Base-by-base conservation (phyloP, 2,329 filamentous ascomycete species). In the Colletotrichum cereale region DNA sequence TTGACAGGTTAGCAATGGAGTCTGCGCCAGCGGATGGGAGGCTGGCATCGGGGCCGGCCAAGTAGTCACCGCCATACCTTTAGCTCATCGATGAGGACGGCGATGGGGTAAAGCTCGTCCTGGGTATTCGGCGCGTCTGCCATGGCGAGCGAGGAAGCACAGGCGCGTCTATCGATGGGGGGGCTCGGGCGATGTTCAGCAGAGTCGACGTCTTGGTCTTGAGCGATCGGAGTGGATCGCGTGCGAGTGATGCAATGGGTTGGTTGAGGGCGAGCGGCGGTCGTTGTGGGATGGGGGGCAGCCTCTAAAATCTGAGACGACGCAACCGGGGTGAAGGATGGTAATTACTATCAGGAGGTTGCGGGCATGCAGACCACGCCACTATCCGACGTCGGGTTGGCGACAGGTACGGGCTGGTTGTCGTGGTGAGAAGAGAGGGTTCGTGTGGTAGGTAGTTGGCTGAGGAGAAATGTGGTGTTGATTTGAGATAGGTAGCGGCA, bases 41-140 rank as follows among this genome's bases (percentile, higher is more conserved):
- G 72, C 36, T 52, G 52, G 58, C 44, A 58, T 57, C 48, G 53
- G 67, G 29, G 62, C 50, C 48, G 67, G 53, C 66, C 38, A 67
- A 65, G 62, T 50, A 69, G 70, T 72, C 70, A 72, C 70, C 70
- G 67, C 70, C 84, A 79, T 90, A 97, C 95, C 94, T 98, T 99
- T 80, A 99, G 89, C 90, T 99, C 96, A 84, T 99, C 96, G 85
- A 99, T 99, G 85, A 99, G 92, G 77, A 99, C 96, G 81, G 97
- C 96, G 88, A 99, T 99, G 83, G 96, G 96, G 85, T 98, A 99
- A 80, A 99, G 95, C 91, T 98, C 97, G 86, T 99, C 96, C 84
- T 92, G 97, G 87, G 96, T 91, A 85, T 92, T 93, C 83, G 92
- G 89, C 85, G 92, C 92, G 86, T 98, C 90, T 85, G 90, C 94